Evolutionary conservation across 768 basidiomycete species (phyloP).

Genomic region (Suillus lakei): DNA sequence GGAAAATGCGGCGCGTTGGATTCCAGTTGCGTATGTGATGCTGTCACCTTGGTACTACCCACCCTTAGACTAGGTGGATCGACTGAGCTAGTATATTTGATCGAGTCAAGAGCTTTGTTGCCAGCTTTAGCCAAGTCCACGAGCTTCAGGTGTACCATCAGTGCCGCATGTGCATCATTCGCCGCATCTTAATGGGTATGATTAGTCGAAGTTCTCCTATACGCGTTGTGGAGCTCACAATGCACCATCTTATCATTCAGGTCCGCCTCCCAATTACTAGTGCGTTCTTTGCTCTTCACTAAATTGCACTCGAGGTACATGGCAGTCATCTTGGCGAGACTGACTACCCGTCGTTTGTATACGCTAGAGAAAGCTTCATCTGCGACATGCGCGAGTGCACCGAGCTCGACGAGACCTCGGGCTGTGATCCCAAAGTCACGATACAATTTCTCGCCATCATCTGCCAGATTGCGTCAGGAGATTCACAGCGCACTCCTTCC

Average conservation of each 20-base stretch:
- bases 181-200: conserved; percentile 46
- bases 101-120: conserved; percentile 21
- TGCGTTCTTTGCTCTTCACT: conserved; percentile 50
- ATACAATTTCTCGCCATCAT: conserved; percentile 53
- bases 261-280: conserved; percentile 48
- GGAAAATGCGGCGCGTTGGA: background rate
- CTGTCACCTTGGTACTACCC: background rate
- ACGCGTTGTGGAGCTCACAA: conserved; percentile 31
- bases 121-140: conserved; percentile 33
- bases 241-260: conserved; percentile 43
- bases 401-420: conserved; percentile 50
- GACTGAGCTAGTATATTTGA: conserved; percentile 34
- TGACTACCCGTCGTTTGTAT: conserved; percentile 45
- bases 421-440: conserved; percentile 50
- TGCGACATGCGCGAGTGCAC: conserved; percentile 43
- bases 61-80: conserved; percentile 9
- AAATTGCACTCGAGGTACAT: conserved; percentile 45
- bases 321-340: conserved; percentile 47
- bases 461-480: conserved; percentile 26
- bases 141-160: conserved; percentile 48
- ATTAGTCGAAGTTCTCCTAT: background rate
- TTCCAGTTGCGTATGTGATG: background rate
- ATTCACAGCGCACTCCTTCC: background rate
- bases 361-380: conserved; percentile 40
- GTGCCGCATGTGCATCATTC: conserved; percentile 53